phyloP scores from a whole-genome alignment of 2,329 filamentous ascomycete genomes.

The Colletotrichum lini region DNA sequence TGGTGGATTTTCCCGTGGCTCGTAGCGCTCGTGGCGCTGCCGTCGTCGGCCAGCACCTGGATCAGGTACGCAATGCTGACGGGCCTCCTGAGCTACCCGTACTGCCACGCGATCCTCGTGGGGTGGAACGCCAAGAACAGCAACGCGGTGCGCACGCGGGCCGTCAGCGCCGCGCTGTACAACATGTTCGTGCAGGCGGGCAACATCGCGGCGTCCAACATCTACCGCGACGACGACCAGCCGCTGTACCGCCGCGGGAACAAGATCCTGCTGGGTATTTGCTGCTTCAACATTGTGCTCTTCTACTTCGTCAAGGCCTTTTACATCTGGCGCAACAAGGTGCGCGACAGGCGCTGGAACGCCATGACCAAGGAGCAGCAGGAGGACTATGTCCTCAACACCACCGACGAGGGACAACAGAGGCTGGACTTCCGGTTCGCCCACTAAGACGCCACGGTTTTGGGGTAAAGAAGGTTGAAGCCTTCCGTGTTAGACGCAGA shows the following conservation, averaged over 20 bases:
- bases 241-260: conserved; percentile 67
- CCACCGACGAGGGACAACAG: conserved; percentile 67
- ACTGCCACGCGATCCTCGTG: conserved; percentile 63
- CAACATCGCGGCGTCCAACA: conserved; percentile 61
- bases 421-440: conserved; percentile 69
- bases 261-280: conserved; percentile 63
- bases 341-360: conserved; percentile 60
- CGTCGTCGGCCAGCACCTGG: conserved; percentile 57
- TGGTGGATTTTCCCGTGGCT: conserved; percentile 67
- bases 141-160: conserved; percentile 63
- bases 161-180: conserved; percentile 64
- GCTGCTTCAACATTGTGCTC: conserved; percentile 61
- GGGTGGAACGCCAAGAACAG: conserved; percentile 63
- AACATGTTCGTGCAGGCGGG: conserved; percentile 63
- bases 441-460: conserved; percentile 50
- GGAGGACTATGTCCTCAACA: conserved; percentile 63
- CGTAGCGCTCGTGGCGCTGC: conserved; percentile 58
- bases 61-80: conserved; percentile 55
- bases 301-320: conserved; percentile 62
- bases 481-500: neutral
- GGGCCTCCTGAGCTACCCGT: conserved; percentile 62
- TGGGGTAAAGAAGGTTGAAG: accelerated
- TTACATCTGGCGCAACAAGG: conserved; percentile 63
- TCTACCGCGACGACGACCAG: conserved; percentile 69
- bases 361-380: conserved; percentile 61